Base-by-base conservation (phyloP, 495 filamentous ascomycete genomes). In the Glutinoglossum americanum region DNA sequence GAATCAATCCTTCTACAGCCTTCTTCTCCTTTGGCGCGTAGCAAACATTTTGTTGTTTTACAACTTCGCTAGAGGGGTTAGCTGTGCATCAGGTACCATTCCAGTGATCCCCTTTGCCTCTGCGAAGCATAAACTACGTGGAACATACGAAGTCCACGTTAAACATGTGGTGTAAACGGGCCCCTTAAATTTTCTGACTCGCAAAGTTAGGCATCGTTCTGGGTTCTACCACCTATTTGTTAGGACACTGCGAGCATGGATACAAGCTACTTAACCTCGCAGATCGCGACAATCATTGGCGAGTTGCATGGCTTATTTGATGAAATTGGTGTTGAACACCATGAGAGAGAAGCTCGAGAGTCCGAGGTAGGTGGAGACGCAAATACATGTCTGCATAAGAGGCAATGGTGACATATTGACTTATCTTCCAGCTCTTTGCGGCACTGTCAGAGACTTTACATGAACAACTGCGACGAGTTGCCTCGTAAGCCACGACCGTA, bases 221-320 rank as follows among this genome's bases (percentile, higher is more conserved):
- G 21, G n/a, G 41, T 39, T 39, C 37, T 39, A 39, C 5, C 37
- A 15, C 37, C 37, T 15, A 7, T 3, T 17, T 15, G 28, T 11
- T 27, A 5, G 11, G n/a, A 1, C n/a, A n/a, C 23, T 30, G 30
- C 41, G 27, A 48, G 19, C 48, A 96, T 94, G 89, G 87, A 96
- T 70, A 87, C 88, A 53, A 83, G 83, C 66, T 90, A 93, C 66
- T 73, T 96, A 67, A 83, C 87, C 64, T 86, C 89, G 65, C 89
- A 96, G 77, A 86, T 96, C 68, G 86, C 86, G 62, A 89, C 80
- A 62, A 96, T 94, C 65, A 84, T 94, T 63, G 76, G 77, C 65
- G 85, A 94, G 70, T 75, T 99, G 49, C 89, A 96, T 71, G 84
- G 83, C 47, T 76, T 96, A 53, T 99, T 93, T 64, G 92, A 97